Evolutionary conservation across 257 asterid species (phyloP).

Genomic region (Solanum neorickii): DNA sequence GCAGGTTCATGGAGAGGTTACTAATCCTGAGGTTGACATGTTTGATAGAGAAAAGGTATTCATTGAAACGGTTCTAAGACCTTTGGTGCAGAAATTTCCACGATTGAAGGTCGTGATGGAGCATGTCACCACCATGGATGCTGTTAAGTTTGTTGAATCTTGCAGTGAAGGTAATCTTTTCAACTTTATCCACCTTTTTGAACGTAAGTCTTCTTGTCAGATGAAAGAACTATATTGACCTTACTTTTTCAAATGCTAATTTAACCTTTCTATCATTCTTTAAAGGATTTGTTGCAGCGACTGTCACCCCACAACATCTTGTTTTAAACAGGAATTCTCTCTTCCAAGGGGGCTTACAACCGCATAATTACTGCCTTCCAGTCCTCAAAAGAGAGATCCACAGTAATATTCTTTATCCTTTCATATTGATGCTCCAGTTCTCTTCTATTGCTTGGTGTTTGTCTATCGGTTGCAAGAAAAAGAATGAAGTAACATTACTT

Average conservation of each 20-base stretch:
- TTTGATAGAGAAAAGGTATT: constrained; percentile 93
- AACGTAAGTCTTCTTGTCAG: background rate
- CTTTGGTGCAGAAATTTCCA: constrained; percentile 63
- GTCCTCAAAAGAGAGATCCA: constrained; percentile 86
- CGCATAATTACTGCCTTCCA: constrained; percentile 91
- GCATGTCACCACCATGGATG: constrained; percentile 88
- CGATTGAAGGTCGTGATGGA: constrained; percentile 86
- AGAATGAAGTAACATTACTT: background rate
- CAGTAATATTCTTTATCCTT: constrained; percentile 30
- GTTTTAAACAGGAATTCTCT: constrained; percentile 84
- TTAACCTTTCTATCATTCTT: background rate
- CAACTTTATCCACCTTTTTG: background rate
- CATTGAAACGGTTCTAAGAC: constrained; percentile 60
- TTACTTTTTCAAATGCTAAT: background rate
- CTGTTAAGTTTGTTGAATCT: constrained; percentile 73
- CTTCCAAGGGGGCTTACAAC: constrained; percentile 89
- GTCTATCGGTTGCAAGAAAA: background rate
- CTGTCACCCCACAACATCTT: constrained; percentile 96
- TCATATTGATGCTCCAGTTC: background rate
- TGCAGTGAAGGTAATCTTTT: constrained; percentile 46
- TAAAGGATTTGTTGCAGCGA: constrained; percentile 83
- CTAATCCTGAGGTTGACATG: constrained; percentile 66
- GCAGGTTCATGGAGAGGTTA: constrained; percentile 97
- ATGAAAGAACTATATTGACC: background rate
- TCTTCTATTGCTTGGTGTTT: background rate